Percentiles rank a stretch among this genome's conserved stretches.
phyloP scores from a whole-genome alignment of 2,329 filamentous ascomycete genomes.

The Arthrobotrys sinensis region DNA sequence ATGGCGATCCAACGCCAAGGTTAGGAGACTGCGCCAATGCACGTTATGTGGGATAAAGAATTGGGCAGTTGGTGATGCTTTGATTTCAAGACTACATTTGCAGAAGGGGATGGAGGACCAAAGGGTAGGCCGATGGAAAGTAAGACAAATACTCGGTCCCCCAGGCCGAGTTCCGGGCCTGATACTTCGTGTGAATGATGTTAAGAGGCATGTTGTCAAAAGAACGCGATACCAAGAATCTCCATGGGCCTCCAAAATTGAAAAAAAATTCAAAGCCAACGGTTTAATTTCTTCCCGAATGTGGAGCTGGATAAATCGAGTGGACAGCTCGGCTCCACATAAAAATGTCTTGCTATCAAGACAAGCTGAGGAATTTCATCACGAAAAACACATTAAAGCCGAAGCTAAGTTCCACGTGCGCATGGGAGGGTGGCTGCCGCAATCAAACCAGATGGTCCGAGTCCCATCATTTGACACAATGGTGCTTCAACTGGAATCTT shows the following conservation, averaged over 20 bases:
- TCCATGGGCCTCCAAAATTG: too few relatives aligned
- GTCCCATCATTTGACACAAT: conserved; percentile 47
- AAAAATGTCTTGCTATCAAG: conserved; percentile 32
- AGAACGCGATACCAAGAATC: too few relatives aligned
- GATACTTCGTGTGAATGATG: too few relatives aligned
- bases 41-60: conserved; percentile 7
- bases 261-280: background rate
- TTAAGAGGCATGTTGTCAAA: too few relatives aligned
- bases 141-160: background rate
- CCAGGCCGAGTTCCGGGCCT: too few relatives aligned
- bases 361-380: conserved; percentile 43
- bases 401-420: conserved; percentile 54
- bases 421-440: conserved; percentile 22
- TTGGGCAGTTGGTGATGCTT: background rate
- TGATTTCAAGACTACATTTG: background rate
- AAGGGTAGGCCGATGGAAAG: background rate
- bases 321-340: conserved; percentile 29
- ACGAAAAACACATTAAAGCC: conserved; percentile 23
- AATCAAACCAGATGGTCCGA: conserved; percentile 40
- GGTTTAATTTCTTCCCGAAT: conserved; percentile 4
- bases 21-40: background rate
- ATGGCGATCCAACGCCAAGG: background rate
- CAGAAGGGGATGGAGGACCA: background rate
- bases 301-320: conserved; percentile 7
- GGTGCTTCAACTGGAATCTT: conserved; percentile 42